These are phyloP conservation scores for Rickenella mellea DNA, from an alignment of 768 basidiomycete genomes.

Conservation along the genomic window DNA sequence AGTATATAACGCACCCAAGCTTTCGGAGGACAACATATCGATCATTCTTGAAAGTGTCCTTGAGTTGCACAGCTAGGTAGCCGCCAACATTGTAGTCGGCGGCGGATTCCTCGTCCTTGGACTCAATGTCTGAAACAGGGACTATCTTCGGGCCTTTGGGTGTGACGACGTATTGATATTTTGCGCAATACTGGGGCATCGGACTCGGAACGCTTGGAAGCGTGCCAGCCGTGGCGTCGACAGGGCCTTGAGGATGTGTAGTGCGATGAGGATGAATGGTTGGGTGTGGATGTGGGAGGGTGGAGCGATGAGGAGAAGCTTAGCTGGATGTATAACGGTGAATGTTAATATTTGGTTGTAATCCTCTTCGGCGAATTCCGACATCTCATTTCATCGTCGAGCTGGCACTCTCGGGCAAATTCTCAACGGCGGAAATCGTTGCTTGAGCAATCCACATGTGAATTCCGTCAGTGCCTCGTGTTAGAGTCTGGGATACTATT, in stretches of 20 bases:
- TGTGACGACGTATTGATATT: constrained; percentile 70
- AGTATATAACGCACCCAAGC: constrained; percentile 51
- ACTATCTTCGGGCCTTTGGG: constrained; percentile 59
- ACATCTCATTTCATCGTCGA: no score
- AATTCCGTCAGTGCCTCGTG: no score
- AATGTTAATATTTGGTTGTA: no score
- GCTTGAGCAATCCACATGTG: no score
- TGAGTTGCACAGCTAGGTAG: constrained; percentile 72
- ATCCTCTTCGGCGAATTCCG: no score
- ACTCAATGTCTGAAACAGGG: constrained; percentile 53
- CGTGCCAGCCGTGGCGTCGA: not conserved
- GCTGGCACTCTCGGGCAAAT: no score
- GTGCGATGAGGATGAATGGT: not conserved
- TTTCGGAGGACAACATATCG: constrained; percentile 85
- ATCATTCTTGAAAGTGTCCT: constrained; percentile 75
- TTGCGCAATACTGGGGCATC: constrained; percentile 41
- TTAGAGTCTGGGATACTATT: no score
- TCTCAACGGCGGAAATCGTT: no score
- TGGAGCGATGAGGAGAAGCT: not conserved
- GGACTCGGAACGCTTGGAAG: not conserved
- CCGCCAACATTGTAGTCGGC: constrained; percentile 77
- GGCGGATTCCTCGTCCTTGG: constrained; percentile 76
- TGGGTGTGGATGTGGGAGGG: not conserved
- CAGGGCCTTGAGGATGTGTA: not conserved
- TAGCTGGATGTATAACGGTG: not conserved